Evolutionary conservation across 2,329 filamentous ascomycete genomes (phyloP), one percentile per base, ranked within the genome.

Genomic region (Phialemonium atrogriseum): DNA sequence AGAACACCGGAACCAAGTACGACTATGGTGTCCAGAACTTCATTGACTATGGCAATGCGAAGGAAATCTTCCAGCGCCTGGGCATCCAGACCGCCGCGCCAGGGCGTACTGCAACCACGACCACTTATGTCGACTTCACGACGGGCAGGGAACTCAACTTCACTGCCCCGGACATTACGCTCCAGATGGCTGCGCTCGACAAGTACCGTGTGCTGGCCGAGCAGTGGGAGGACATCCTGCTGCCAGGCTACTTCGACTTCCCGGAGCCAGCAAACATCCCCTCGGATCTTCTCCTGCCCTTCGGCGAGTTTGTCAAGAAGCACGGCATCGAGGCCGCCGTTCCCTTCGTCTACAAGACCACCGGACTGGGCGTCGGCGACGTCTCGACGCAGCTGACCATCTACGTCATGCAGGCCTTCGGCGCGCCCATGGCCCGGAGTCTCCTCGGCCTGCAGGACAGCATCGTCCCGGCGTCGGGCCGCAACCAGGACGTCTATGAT

Each of bases 241-340:
- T n/a, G 23, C 43, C 44, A 3, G 41, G 41, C 13, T 44, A 37
- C 35, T 43, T 39, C 37, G 38, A 43, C 27, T 41, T 45, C 24
- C 44, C 44, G 2, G 17, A 35, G 12, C 30, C 33, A 2, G 24
- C 20, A 9, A 6, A 34, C 7, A 43, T 47, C 27, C 44, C 44
- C 15, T 35, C 40, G 10, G 44, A 47, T 21, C 35, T 47, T 3
- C 29, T 47, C 7, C 37, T 47, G 15, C 39, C 41, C 1, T 41
- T 47, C 19, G 30, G 26, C 25, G 11, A 47, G 11, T 44, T 47
- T 6, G 43, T 40, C 18, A 30, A 30, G 2, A 47, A 47, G 29
- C 41, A 45, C 35, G 36, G 44, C 31, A 33, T 45, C 5, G 27
- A 30, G 5, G 38, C 34, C 4, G 41, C 35, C 9, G 27, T 45